Conservation (phyloP, 1,284 basidiomycete species). For the Cutaneotrichosporon mucoides region DNA sequence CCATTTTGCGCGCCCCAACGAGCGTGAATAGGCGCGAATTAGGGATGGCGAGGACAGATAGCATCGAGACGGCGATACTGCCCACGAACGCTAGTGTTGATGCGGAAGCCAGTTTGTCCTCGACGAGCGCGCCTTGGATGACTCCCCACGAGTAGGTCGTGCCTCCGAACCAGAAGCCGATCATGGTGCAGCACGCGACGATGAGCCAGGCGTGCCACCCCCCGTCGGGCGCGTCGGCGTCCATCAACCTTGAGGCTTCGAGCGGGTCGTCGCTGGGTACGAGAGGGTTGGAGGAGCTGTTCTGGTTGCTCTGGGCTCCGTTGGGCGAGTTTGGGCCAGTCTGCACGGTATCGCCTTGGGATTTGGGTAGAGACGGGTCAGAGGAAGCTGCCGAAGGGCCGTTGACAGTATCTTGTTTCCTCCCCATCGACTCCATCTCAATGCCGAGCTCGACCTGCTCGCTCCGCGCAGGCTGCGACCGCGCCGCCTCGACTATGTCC, state of each 20-base stretch:
- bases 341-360: too few relatives aligned
- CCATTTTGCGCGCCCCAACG: constrained; percentile 29
- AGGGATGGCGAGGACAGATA: constrained; percentile 35
- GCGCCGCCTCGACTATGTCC: too few relatives aligned
- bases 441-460: too few relatives aligned
- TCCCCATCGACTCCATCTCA: too few relatives aligned
- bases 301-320: too few relatives aligned
- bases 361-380: too few relatives aligned
- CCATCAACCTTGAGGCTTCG: constrained; percentile 4
- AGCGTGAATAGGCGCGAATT: constrained; percentile 33
- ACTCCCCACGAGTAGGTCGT: constrained; percentile 42
- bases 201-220: constrained; percentile 8
- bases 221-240: constrained; percentile 13
- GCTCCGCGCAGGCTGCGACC: too few relatives aligned
- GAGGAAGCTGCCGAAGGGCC: too few relatives aligned
- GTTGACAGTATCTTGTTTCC: too few relatives aligned
- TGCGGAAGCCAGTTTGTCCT: constrained; percentile 31
- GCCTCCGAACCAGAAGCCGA: constrained; percentile 28
- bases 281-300: too few relatives aligned
- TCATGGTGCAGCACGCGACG: constrained; percentile 1
- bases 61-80: constrained; percentile 28
- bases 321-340: too few relatives aligned
- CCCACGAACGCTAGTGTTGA: constrained; percentile 42
- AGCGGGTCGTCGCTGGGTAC: too few relatives aligned
- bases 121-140: constrained; percentile 35